Conservation (phyloP, 2,329 filamentous ascomycete genomes). For the Dactylella cylindrospora region DNA sequence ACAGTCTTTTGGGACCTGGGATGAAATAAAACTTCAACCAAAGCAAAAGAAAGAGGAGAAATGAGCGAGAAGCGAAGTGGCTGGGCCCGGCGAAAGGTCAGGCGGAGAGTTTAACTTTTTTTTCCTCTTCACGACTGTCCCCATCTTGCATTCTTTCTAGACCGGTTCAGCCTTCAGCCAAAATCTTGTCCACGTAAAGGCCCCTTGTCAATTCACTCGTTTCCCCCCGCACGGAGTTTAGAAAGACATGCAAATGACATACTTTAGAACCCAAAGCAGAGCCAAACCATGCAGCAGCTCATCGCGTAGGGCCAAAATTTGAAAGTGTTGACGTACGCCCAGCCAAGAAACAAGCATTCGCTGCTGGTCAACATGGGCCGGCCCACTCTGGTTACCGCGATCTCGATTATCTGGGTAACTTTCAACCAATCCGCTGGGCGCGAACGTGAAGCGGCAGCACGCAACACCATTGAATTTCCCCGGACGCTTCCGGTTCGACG, state of each 20-base stretch:
- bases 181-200: too few species aligned
- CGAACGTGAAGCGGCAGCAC: too few species aligned
- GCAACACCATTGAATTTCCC: too few species aligned
- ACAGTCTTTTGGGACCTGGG: too few species aligned
- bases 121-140: slow-evolving; percentile 4
- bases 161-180: too few species aligned
- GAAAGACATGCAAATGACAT: too few species aligned
- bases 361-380: slow-evolving; percentile 1
- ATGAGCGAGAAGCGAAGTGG: slow-evolving; percentile 13
- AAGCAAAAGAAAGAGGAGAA: neutral
- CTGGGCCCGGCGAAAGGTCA: slow-evolving; percentile 7
- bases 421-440: slow-evolving; percentile 26
- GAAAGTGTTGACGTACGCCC: slow-evolving; percentile 37
- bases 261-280: too few species aligned
- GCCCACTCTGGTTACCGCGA: too few species aligned
- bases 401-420: slow-evolving; percentile 21
- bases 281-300: slow-evolving; percentile 5
- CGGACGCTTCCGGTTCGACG: too few species aligned
- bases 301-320: slow-evolving; percentile 2
- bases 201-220: too few species aligned
- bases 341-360: slow-evolving; percentile 18
- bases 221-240: slow-evolving; percentile 33
- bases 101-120: slow-evolving; percentile 1
- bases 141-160: too few species aligned
- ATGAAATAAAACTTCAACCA: too few species aligned